Conservation (phyloP, 2,329 filamentous ascomycete genomes). For the Fusarium cyanostomum region DNA sequence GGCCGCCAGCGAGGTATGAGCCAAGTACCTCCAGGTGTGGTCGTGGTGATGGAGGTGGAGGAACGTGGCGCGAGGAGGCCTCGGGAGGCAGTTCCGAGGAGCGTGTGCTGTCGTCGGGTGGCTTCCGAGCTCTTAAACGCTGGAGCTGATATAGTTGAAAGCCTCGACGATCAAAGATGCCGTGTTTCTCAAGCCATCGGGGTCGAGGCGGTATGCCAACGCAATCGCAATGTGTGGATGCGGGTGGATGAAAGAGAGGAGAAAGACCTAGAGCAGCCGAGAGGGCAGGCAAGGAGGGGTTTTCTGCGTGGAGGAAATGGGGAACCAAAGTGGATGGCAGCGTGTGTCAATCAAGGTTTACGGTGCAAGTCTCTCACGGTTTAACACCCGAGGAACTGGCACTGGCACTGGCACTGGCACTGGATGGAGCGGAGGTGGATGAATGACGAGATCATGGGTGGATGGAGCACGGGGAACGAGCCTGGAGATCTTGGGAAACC, state of each 20-base stretch:
- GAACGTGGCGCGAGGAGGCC: constrained; percentile 10
- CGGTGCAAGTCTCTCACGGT: constrained; percentile 23
- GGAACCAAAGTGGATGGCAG: constrained; percentile 25
- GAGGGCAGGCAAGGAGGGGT: constrained; percentile 16
- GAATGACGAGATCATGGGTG: constrained; percentile 33
- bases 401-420: constrained; percentile 37
- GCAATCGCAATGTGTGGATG: constrained; percentile 2
- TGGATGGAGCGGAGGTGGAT: constrained; percentile 25
- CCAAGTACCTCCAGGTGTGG: constrained; percentile 7
- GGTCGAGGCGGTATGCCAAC: neutral
- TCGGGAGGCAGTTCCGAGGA: constrained; percentile 30
- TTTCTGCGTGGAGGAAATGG: constrained; percentile 29
- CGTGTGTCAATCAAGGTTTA: constrained; percentile 26
- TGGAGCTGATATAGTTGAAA: neutral
- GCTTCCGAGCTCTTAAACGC: neutral
- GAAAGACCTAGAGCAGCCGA: too few relatives aligned
- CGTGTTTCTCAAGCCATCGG: neutral
- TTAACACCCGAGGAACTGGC: constrained; percentile 37
- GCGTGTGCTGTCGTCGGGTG: neutral
- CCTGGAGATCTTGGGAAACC: constrained; percentile 9
- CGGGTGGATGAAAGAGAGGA: constrained; percentile 15
- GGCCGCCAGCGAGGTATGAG: constrained; percentile 2
- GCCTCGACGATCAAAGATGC: neutral
- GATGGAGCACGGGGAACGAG: constrained; percentile 1
- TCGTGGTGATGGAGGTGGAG: constrained; percentile 17